These are phyloP conservation scores for Russula sp. DNA, from an alignment of 768 basidiomycete genomes.

Conservation along the genomic window DNA sequence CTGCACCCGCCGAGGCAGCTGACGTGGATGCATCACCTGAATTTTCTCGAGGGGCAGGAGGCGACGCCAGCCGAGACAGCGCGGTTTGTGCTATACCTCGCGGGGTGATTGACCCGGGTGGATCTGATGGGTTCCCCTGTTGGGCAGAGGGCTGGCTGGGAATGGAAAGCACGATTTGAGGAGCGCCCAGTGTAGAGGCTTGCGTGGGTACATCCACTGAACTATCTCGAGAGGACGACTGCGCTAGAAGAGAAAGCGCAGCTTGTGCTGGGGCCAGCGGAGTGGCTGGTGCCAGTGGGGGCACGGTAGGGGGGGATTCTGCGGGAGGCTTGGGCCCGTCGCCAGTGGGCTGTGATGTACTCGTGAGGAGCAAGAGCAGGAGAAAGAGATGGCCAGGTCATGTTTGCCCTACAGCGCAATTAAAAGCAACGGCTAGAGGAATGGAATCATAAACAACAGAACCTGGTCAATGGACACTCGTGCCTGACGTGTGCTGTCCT, in stretches of 20 bases:
- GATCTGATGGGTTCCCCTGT: not conserved
- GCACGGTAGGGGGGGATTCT: not conserved
- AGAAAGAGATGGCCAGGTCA: not conserved
- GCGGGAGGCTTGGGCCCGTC: not conserved
- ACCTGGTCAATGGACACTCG: not conserved
- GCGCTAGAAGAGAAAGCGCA: not conserved
- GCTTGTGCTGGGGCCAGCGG: not conserved
- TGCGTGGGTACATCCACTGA: not conserved
- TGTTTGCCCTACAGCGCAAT: too few relatives aligned
- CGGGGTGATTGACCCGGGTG: not conserved
- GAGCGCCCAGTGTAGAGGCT: not conserved
- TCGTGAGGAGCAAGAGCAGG: not conserved
- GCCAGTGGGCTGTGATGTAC: not conserved
- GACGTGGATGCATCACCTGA: not conserved
- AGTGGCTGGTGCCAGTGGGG: not conserved
- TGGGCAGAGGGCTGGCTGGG: not conserved
- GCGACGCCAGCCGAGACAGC: not conserved
- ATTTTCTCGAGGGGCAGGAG: not conserved
- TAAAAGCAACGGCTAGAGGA: not conserved
- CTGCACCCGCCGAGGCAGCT: not conserved
- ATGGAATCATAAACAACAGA: not conserved
- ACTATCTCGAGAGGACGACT: not conserved
- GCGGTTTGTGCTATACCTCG: not conserved
- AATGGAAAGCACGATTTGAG: not conserved
- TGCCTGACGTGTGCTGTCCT: not conserved